Conservation (phyloP, 1,284 basidiomycete genomes). For the Testicularia cyperi region DNA sequence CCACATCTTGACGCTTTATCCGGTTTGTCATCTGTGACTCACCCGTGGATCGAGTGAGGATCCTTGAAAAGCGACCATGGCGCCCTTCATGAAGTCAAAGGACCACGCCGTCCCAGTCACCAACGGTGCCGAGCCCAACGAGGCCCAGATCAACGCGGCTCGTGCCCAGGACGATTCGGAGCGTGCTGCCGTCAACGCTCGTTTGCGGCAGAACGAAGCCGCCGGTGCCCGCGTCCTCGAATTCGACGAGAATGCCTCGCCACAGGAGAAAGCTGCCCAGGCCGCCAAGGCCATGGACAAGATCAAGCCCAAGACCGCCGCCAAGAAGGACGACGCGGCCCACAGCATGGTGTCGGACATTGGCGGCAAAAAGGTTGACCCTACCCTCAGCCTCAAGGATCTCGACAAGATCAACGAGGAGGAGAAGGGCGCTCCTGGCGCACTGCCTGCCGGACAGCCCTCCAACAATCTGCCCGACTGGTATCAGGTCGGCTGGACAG, state of each 20-base stretch:
- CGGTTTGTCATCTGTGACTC: too few species aligned
- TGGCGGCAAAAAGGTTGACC: slow-evolving; percentile 41
- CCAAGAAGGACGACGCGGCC: slow-evolving; percentile 9
- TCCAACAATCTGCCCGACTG: slow-evolving; percentile 39
- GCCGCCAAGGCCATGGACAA: slow-evolving; percentile 39
- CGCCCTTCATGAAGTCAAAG: slow-evolving; percentile 24
- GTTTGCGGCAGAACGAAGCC: slow-evolving; percentile 32
- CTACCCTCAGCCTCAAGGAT: slow-evolving; percentile 48
- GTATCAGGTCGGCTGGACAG: slow-evolving; percentile 51
- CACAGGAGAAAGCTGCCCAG: slow-evolving; percentile 50
- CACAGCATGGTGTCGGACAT: slow-evolving; percentile 44
- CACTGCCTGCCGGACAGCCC: slow-evolving; percentile 41
- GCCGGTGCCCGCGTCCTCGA: slow-evolving; percentile 48
- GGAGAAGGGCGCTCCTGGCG: slow-evolving; percentile 39
- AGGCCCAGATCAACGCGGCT: slow-evolving; percentile 29
- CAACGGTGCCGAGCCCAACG: slow-evolving; percentile 3
- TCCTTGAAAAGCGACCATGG: too few species aligned
- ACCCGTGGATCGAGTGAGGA: too few species aligned
- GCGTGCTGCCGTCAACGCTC: slow-evolving; percentile 18
- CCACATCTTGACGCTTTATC: too few species aligned
- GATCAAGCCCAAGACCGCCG: slow-evolving; percentile 38
- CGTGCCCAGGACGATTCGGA: slow-evolving; percentile 34
- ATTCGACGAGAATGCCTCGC: slow-evolving; percentile 53
- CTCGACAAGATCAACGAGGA: slow-evolving; percentile 47
- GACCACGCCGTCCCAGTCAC: slow-evolving; percentile 12